Percentiles rank a stretch among this genome's conserved stretches.
phyloP scores from a whole-genome alignment of 2,329 filamentous ascomycete genomes.

The Aspergillus puulaauensis region DNA sequence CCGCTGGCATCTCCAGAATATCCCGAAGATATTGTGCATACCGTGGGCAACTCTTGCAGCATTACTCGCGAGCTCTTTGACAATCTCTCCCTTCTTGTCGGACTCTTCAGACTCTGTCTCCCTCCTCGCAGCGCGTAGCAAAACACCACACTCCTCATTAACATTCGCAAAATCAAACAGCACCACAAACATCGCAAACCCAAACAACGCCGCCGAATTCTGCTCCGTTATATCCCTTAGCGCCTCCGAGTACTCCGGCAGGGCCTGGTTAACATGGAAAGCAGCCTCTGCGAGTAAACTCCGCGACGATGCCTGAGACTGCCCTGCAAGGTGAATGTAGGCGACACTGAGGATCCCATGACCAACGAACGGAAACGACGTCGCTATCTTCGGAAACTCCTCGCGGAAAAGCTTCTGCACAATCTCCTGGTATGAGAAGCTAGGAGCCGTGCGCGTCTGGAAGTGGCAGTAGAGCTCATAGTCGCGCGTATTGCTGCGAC shows the following conservation, averaged over 20 bases:
- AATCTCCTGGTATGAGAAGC: neutral
- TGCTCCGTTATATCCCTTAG: constrained; percentile 1
- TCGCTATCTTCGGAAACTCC: neutral
- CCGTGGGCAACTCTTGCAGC: neutral
- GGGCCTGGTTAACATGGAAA: constrained; percentile 3
- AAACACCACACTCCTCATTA: neutral
- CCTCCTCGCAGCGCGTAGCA: neutral
- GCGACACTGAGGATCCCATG: constrained; percentile 2
- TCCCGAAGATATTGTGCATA: neutral
- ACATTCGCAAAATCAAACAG: constrained; percentile 1
- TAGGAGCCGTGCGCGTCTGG: neutral
- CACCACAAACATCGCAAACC: constrained; percentile 1
- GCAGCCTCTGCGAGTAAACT: neutral
- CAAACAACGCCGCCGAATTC: neutral
- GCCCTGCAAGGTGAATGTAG: neutral
- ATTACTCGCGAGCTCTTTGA: neutral
- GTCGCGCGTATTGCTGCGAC: constrained; percentile 3
- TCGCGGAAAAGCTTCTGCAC: neutral
- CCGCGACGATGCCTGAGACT: neutral
- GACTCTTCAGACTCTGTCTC: neutral
- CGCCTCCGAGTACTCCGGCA: neutral
- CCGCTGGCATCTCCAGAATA: constrained; percentile 6
- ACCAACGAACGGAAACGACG: neutral
- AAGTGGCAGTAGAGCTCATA: constrained; percentile 5
- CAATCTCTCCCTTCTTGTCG: neutral